Base-by-base conservation (phyloP, 2,329 filamentous ascomycete genomes). In the Botrytis paeoniae region DNA sequence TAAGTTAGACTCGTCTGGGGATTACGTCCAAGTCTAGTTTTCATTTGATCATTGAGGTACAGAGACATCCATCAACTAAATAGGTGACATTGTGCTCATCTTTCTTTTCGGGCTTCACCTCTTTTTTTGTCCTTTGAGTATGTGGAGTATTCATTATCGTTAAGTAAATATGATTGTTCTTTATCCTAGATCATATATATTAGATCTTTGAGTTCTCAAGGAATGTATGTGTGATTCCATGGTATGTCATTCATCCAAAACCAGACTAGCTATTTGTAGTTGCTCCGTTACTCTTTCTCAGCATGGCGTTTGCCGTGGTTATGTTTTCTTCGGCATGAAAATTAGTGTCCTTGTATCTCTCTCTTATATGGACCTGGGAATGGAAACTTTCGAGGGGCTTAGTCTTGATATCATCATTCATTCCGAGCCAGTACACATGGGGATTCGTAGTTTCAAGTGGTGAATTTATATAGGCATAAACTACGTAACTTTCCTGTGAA, bases 241-340 rank as follows among this genome's bases (percentile, higher is more conserved):
- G n/a, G 14, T 54, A 16, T 16, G 1, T 3, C n/a, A 29, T 29
- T 54, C 14, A 54, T 54, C 14, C n/a, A 29, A 14, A 4, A 51
- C 3, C 12, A 54, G n/a, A 29, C n/a, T 18, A 16, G 6, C 7
- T 18, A 54, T 29, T 3, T 54, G 14, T 14, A 54, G 29, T 54
- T 29, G n/a, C 51, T 18, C 3, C 5, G 12, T 5, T 54, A 0
- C 10, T 16, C 22, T n/a, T 51, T 14, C 48, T 14, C 0, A 3
- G 4, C 8, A n/a, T 5, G 3, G 4, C 3, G 4, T n/a, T 14
- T 22, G 8, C 9, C 6, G 22, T 1, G 22, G 9, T 48, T 9
- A 5, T 51, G 4, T 51, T 25, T 14, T n/a, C 48, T n/a, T 16
- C 3, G 25, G n/a, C n/a, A 29, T n/a, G 14, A 16, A 8, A 16